Conservation (phyloP, 2,329 filamentous ascomycete species). For the Cercospora zeina region DNA sequence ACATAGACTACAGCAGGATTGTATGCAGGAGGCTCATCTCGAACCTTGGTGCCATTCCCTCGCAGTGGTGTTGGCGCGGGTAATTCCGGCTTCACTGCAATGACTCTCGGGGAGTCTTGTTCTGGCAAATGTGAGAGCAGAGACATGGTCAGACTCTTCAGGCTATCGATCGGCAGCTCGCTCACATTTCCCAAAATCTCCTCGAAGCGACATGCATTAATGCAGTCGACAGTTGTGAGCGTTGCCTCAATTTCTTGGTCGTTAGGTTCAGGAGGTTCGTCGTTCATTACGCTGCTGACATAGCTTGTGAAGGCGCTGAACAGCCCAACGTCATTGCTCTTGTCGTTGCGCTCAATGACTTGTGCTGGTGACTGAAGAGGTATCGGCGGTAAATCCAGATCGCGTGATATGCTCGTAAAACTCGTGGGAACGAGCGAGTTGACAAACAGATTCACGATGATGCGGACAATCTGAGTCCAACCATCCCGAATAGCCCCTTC, state of each 20-base stretch:
- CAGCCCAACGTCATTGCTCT: slow-evolving; percentile 75
- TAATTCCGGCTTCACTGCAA: slow-evolving; percentile 85
- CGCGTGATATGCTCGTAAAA: slow-evolving; percentile 64
- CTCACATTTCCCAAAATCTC: slow-evolving; percentile 82
- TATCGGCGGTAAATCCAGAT: slow-evolving; percentile 74
- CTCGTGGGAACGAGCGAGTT: slow-evolving; percentile 89
- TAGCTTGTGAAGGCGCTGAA: slow-evolving; percentile 95
- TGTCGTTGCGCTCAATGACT: slow-evolving; percentile 82
- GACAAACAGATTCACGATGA: slow-evolving; percentile 92
- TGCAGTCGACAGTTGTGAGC: slow-evolving; percentile 87
- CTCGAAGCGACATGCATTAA: slow-evolving; percentile 83
- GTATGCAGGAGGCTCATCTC: slow-evolving; percentile 65
- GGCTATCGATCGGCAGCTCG: slow-evolving; percentile 59
- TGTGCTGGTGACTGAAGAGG: slow-evolving; percentile 89
- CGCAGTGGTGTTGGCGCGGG: slow-evolving; percentile 60
- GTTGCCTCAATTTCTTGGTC: slow-evolving; percentile 97
- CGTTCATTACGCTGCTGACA: slow-evolving; percentile 96
- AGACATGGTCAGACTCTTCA: slow-evolving; percentile 66
- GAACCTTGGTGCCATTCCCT: slow-evolving; percentile 59
- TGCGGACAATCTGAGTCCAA: slow-evolving; percentile 83
- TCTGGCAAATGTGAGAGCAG: slow-evolving; percentile 85
- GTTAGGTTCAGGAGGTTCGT: slow-evolving; percentile 95
- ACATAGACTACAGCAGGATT: slow-evolving; percentile 86
- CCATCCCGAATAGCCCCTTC: slow-evolving; percentile 73
- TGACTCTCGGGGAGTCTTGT: slow-evolving; percentile 70